These are phyloP conservation scores for Pleomassaria siparia DNA, from an alignment of 2,329 filamentous ascomycete species.

Conservation along the genomic window DNA sequence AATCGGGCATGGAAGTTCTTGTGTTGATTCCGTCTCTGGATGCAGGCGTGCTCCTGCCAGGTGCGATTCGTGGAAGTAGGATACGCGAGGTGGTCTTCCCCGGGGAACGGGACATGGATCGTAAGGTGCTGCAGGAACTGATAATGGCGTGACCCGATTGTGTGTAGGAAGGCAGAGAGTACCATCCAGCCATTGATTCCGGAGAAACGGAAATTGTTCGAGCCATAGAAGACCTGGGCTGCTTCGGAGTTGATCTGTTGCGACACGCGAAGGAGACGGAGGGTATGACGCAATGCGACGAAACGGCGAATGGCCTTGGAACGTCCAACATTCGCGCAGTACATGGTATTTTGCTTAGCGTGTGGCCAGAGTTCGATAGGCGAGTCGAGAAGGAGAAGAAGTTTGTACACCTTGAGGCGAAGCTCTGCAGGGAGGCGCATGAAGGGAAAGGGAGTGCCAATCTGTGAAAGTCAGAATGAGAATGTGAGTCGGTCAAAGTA, in stretches of 20 bases:
- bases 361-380: constrained; percentile 14
- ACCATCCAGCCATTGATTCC: constrained; percentile 13
- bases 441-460: constrained; percentile 5
- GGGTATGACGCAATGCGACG: background rate
- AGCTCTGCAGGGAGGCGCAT: constrained; percentile 7
- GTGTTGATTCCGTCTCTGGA: background rate
- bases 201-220: constrained; percentile 17
- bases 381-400: background rate
- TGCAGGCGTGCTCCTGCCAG: background rate
- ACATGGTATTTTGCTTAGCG: constrained; percentile 6
- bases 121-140: background rate
- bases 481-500: background rate
- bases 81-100: background rate
- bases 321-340: background rate
- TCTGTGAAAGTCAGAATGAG: background rate
- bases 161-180: constrained; percentile 1
- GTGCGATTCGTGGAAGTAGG: background rate
- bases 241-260: constrained; percentile 10
- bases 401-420: constrained; percentile 9
- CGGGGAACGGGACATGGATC: constrained; percentile 6
- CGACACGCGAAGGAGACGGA: constrained; percentile 10
- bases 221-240: constrained; percentile 13
- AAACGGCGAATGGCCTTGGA: background rate
- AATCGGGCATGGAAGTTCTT: background rate
- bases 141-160: constrained; percentile 1